Conservation (phyloP, 2,329 filamentous ascomycete genomes). For the Trichoderma harzianum region DNA sequence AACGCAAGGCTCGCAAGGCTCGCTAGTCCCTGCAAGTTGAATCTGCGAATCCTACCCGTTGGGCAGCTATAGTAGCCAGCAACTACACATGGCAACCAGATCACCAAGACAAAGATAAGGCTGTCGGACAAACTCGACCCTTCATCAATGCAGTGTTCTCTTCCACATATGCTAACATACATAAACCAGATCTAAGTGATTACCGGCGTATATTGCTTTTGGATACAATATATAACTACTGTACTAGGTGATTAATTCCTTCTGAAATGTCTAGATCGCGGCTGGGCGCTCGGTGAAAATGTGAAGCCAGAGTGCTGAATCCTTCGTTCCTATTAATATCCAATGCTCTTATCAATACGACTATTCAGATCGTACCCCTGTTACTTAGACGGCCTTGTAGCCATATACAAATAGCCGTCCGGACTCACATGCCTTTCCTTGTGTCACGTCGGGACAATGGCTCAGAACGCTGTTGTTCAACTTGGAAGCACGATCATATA, state of each 20-base stretch:
- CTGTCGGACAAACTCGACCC: neutral
- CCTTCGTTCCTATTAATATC: neutral
- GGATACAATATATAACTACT: neutral
- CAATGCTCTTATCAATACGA: too few relatives aligned
- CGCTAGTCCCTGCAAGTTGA: too few relatives aligned
- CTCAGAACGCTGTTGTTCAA: neutral
- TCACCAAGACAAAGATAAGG: neutral
- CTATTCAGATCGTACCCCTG: too few relatives aligned
- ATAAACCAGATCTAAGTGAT: neutral
- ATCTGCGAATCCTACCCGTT: too few relatives aligned
- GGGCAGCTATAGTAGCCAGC: too few relatives aligned
- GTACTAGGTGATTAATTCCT: too few relatives aligned
- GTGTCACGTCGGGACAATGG: neutral
- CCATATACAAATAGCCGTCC: too few relatives aligned
- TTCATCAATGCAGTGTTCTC: neutral
- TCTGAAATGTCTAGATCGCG: neutral
- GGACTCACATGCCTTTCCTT: neutral
- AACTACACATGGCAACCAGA: neutral
- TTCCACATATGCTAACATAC: neutral
- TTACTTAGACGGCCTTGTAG: too few relatives aligned
- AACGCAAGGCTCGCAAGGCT: too few relatives aligned
- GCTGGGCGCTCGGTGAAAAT: neutral
- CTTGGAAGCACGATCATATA: neutral
- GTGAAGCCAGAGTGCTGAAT: neutral
- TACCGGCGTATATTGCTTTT: neutral